Percentiles rank a stretch among this genome's conserved stretches.
These are phyloP conservation scores for Exophiala xenobiotica DNA, from an alignment of 2,329 filamentous ascomycete genomes.

Conservation along the genomic window DNA sequence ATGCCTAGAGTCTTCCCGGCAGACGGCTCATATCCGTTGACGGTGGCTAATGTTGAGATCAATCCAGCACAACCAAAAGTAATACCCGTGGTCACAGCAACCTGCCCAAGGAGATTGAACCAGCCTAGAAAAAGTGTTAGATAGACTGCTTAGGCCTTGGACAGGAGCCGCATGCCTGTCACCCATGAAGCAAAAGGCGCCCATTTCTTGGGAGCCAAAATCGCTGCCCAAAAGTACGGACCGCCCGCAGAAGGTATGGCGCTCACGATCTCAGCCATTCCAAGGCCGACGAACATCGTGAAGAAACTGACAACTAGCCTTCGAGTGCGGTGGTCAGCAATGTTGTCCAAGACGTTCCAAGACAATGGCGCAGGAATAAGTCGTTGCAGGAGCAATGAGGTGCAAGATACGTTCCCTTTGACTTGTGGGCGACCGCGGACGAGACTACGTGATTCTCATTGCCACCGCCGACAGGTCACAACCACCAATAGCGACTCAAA, in stretches of 20 bases:
- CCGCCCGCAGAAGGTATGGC: conserved; percentile 60
- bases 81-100: conserved; percentile 52
- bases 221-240: conserved; percentile 61
- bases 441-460: too few relatives aligned
- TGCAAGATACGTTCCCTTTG: too few relatives aligned
- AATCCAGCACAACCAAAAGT: conserved; percentile 48
- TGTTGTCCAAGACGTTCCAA: conserved; percentile 28
- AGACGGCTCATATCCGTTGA: conserved; percentile 47
- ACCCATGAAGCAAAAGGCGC: conserved; percentile 41
- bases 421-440: too few relatives aligned
- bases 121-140: conserved; percentile 46
- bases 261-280: conserved; percentile 61
- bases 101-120: conserved; percentile 51
- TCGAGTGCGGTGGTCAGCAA: background rate
- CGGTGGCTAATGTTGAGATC: conserved; percentile 47
- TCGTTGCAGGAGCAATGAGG: too few relatives aligned
- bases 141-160: background rate
- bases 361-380: too few relatives aligned
- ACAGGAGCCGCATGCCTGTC: background rate
- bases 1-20: conserved; percentile 57
- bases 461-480: too few relatives aligned
- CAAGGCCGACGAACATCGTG: conserved; percentile 54
- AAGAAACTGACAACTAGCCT: conserved; percentile 35
- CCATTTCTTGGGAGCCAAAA: conserved; percentile 52
- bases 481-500: too few relatives aligned